Conservation (phyloP, 2,329 filamentous ascomycete genomes). For the Tolypocladium paradoxum region DNA sequence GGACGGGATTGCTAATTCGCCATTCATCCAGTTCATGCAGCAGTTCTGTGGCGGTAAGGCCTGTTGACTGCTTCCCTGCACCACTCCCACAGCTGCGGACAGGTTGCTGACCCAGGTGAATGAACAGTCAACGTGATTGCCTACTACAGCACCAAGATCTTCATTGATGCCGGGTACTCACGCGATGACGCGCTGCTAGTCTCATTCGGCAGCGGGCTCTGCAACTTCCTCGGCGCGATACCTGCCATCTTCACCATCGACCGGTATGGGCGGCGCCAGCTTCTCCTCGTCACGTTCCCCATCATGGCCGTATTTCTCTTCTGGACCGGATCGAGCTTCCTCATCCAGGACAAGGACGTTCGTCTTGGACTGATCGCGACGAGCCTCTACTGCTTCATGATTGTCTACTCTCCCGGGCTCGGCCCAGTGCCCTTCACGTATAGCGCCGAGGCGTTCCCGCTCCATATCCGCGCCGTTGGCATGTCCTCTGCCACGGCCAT, state of each 20-base stretch:
- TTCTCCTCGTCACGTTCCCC: conserved; percentile 47
- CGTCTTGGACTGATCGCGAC: conserved; percentile 23
- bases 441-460: conserved; percentile 46
- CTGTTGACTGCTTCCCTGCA: neutral
- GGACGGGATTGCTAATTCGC: neutral
- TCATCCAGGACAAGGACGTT: conserved; percentile 17
- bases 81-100: neutral
- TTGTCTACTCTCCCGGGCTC: conserved; percentile 37
- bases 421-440: conserved; percentile 51
- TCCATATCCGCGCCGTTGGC: conserved; percentile 44
- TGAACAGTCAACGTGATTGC: conserved; percentile 41
- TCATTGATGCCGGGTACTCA: conserved; percentile 26
- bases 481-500: conserved; percentile 37
- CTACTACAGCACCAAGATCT: conserved; percentile 41
- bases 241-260: conserved; percentile 49
- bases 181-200: conserved; percentile 35
- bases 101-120: neutral
- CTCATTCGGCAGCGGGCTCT: conserved; percentile 44
- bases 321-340: conserved; percentile 40
- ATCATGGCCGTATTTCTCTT: conserved; percentile 45
- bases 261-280: conserved; percentile 43
- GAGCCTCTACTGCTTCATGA: conserved; percentile 29
- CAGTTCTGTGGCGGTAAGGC: conserved; percentile 3
- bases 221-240: conserved; percentile 48
- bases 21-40: conserved; percentile 3